Evolutionary conservation across 1,139 yeast species (phyloP), one percentile per base, ranked within the genome.

Genomic region (Sugiyamaella paludigena): DNA sequence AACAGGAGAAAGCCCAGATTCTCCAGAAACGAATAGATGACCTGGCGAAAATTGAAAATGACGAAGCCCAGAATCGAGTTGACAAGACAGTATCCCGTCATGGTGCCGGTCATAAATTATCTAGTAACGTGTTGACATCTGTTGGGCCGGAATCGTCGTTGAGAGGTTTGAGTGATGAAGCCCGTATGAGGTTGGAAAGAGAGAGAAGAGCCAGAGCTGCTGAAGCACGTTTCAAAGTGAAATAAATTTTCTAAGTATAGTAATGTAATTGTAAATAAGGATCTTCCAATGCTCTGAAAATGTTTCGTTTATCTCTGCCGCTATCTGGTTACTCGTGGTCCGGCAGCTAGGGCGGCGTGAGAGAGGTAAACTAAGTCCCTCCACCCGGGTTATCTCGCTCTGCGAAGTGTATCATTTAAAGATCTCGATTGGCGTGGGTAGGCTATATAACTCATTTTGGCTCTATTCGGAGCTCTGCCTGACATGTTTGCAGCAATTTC

Each of bases 191-290:
- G 61, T 69, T 92, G 30, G 89, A 91, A 84, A 78, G 98, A 54
- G 98, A 92, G 61, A 91, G 92, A 63, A 73, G 98, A 48, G 98
- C 98, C 0, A 76, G 98, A 53, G 99, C 99, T 0, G 97, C 96
- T 0, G 98, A 92, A 65, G 96, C 94, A 0, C 76, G 99, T 58
- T 64, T 91, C 62, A 70, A 68, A 40, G 45, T 63, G 52, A 32
- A 42, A 19, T 36, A 46, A 24, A 28, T 27, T 11, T n/a, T 8
- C 31, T 24, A 11, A 30, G 2, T 32, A 16, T 8, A 41, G 13
- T 19, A 2, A 12, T 27, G 29, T 24, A 31, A 31, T 12, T 12
- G 12, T 31, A 31, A 31, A 13, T 3, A 31, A 13, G 5, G 34
- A 31, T 13, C 34, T 19, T 3, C 24, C n/a, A n/a, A n/a, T n/a